These are phyloP conservation scores for Phytophthora europaea DNA, from an alignment of 352 stramenopile genomes.

Conservation along the genomic window DNA sequence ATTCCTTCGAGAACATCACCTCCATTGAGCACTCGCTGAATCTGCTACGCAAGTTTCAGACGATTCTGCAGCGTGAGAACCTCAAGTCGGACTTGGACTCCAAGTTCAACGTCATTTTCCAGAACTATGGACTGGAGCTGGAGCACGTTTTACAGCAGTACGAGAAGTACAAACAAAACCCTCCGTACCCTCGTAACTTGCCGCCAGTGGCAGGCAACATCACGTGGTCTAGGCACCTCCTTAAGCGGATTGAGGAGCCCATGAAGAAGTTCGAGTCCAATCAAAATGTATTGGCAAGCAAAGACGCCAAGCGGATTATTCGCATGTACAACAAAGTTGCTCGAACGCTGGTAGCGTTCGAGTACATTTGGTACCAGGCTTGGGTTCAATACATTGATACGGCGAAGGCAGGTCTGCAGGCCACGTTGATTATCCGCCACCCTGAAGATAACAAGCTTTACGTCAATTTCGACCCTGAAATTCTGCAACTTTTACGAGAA, in stretches of 20 bases:
- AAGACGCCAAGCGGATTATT: slow-evolving; percentile 98
- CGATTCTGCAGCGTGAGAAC: slow-evolving; percentile 97
- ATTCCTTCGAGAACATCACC: slow-evolving; percentile 99
- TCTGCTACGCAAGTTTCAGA: slow-evolving; percentile 98
- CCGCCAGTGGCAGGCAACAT: slow-evolving; percentile 99
- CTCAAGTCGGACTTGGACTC: slow-evolving; percentile 99
- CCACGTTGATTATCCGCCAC: slow-evolving; percentile 99
- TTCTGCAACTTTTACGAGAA: slow-evolving; percentile 98
- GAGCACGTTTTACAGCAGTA: slow-evolving; percentile 99
- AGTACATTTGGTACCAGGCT: slow-evolving; percentile 99
- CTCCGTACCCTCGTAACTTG: slow-evolving; percentile 96
- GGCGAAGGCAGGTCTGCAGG: slow-evolving; percentile 97
- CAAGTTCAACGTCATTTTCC: slow-evolving; percentile 99
- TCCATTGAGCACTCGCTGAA: slow-evolving; percentile 98
- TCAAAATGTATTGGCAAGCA: slow-evolving; percentile 97
- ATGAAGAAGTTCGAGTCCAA: slow-evolving; percentile 99
- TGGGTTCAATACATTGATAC: slow-evolving; percentile 99
- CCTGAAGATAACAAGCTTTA: slow-evolving; percentile 98
- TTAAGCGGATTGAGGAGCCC: slow-evolving; percentile 99
- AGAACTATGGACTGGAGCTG: slow-evolving; percentile 98
- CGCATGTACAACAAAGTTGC: slow-evolving; percentile 99
- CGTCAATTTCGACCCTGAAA: slow-evolving; percentile 99
- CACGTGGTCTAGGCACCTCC: slow-evolving; percentile 97
- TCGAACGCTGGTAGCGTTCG: slow-evolving; percentile 97
- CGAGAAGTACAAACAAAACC: slow-evolving; percentile 98